Evolutionary conservation across 2,329 filamentous ascomycete species (phyloP).

Genomic region (Trichophyton benhamiae): DNA sequence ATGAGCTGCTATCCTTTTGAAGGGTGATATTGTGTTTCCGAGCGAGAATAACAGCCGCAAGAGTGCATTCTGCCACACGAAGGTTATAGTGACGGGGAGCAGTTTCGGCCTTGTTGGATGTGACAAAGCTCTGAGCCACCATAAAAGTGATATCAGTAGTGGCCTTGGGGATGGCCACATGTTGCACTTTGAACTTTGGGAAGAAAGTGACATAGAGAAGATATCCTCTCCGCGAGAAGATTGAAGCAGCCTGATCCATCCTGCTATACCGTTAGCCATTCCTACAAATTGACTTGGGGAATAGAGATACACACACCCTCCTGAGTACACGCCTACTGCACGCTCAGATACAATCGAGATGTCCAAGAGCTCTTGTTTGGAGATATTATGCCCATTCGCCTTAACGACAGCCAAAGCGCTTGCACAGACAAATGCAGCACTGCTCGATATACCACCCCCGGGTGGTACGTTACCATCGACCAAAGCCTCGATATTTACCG

Average conservation of each 20-base stretch:
- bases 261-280: slow-evolving; percentile 31
- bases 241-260: slow-evolving; percentile 95
- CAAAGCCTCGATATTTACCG: slow-evolving; percentile 71
- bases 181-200: slow-evolving; percentile 60
- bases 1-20: slow-evolving; percentile 64
- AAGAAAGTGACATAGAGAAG: slow-evolving; percentile 85
- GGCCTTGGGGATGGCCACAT: slow-evolving; percentile 71
- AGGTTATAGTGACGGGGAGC: slow-evolving; percentile 93
- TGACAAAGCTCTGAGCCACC: slow-evolving; percentile 87
- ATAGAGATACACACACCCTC: slow-evolving; percentile 49
- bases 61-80: slow-evolving; percentile 84
- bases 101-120: slow-evolving; percentile 87
- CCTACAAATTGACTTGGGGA: no score
- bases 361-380: slow-evolving; percentile 87
- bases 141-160: slow-evolving; percentile 78
- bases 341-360: slow-evolving; percentile 90
- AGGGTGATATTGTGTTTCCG: slow-evolving; percentile 52
- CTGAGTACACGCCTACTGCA: slow-evolving; percentile 89
- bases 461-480: slow-evolving; percentile 87
- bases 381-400: slow-evolving; percentile 69
- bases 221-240: slow-evolving; percentile 75
- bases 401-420: slow-evolving; percentile 78
- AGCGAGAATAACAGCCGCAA: slow-evolving; percentile 60
- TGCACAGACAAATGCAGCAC: slow-evolving; percentile 83
- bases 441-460: slow-evolving; percentile 84